These are phyloP conservation scores for Stentor roeselii DNA, from an alignment of 73 alveolate species.

Conservation along the genomic window DNA sequence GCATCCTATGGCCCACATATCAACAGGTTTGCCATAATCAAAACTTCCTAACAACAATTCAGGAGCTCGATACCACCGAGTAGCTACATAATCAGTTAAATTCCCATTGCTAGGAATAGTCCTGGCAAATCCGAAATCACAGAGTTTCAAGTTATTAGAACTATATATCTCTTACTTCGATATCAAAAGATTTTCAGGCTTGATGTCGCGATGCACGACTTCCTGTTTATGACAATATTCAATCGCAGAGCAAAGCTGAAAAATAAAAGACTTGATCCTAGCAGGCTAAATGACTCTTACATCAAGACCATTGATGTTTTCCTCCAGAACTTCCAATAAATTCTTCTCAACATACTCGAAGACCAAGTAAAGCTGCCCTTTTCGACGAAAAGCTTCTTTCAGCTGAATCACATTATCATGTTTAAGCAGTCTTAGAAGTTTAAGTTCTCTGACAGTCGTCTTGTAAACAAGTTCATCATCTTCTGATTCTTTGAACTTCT, in stretches of 20 bases:
- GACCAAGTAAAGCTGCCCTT: constrained; percentile 71
- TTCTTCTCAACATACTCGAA: constrained; percentile 76
- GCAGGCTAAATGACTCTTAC: constrained; percentile 48
- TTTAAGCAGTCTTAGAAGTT: constrained; percentile 83
- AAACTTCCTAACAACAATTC: constrained; percentile 67
- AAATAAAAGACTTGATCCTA: constrained; percentile 18
- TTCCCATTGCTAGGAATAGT: constrained; percentile 37
- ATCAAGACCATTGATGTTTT: constrained; percentile 84
- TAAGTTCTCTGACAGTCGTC: constrained; percentile 89
- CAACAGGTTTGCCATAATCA: constrained; percentile 76
- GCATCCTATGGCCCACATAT: constrained; percentile 93
- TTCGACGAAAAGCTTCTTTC: constrained; percentile 83
- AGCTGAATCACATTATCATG: constrained; percentile 82
- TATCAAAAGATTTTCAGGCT: constrained; percentile 27
- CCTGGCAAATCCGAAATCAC: constrained; percentile 59
- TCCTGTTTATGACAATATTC: constrained; percentile 39
- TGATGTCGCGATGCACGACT: constrained; percentile 27
- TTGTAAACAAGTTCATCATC: constrained; percentile 90
- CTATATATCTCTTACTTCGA: constrained; percentile 17
- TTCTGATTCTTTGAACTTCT: constrained; percentile 87
- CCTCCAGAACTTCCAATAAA: constrained; percentile 72
- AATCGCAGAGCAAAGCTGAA: constrained; percentile 38
- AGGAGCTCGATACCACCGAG: constrained; percentile 82
- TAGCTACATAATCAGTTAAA: constrained; percentile 56
- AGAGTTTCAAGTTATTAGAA: constrained; percentile 30